Base-by-base conservation (phyloP, 2,329 filamentous ascomycete species). In the Exserohilum rostratum region DNA sequence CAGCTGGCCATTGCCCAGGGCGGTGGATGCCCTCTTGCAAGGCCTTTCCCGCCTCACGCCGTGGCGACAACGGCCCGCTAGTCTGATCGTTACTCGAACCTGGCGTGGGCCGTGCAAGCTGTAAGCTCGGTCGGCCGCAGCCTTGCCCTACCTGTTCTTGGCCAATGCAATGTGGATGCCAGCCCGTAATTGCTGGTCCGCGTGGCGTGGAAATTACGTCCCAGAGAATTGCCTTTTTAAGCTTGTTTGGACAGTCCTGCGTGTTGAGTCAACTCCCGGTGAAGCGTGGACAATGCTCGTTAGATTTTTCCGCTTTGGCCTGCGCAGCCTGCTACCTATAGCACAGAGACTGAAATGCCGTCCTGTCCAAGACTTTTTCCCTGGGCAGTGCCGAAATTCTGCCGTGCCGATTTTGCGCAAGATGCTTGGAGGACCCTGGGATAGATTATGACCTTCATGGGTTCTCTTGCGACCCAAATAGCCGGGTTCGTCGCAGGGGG, bases 31-130 rank as follows among this genome's bases (percentile, higher is more conserved):
- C 40, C 31, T 17, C 53, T 49, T 58, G 46, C 59, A 52, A 63
- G 55, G 61, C 61, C 61, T 61, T 67, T 58, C 63, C 61, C 60
- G 61, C 55, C 56, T 45, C 39, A 58, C 60, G 52, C 53, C 57
- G 57, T 55, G 53, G 56, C 58, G 53, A 55, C 51, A 59, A 59
- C 65, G 63, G 60, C 60, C 64, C 64, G 59, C 65, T 65, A 62
- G 62, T 62, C 52, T 60, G 46, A 58, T 58, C 55, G 50, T 57
- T 53, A 50, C 57, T 51, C 50, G 22, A 49, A 42, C 50, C 43
- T 48, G 43, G 46, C 20, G 25, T 30, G 50, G 51, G 52, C 55
- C 60, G 48, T 64, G 58, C 60, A 30, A 40, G 30, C 25, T 51
- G n/a, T n/a, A n/a, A n/a, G n/a, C n/a, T n/a, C n/a, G n/a, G n/a